phyloP scores from a whole-genome alignment of 768 basidiomycete genomes.

The Hericium erinaceus region DNA sequence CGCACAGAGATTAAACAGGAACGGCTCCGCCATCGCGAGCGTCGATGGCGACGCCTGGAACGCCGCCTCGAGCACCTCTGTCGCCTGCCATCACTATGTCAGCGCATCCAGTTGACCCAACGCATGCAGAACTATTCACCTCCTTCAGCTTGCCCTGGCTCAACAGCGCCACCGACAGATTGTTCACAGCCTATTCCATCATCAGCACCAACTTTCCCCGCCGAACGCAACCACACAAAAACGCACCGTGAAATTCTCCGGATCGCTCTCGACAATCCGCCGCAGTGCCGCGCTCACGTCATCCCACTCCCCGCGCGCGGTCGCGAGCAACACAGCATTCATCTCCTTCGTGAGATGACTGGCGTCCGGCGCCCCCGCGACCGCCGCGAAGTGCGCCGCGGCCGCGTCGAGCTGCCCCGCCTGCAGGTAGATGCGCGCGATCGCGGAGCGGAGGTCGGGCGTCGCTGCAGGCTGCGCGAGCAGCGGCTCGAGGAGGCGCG shows the following conservation, averaged over 20 bases:
- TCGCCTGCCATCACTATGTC: conserved; percentile 36
- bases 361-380: conserved; percentile 35
- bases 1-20: conserved; percentile 79
- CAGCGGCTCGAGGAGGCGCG: conserved; percentile 58
- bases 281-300: conserved; percentile 37
- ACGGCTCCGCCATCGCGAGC: conserved; percentile 71
- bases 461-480: conserved; percentile 33
- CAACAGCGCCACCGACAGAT: conserved; percentile 62
- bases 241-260: conserved; percentile 52
- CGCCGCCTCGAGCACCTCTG: conserved; percentile 56
- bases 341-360: conserved; percentile 35
- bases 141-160: conserved; percentile 66
- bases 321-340: conserved; percentile 59
- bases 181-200: conserved; percentile 50
- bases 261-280: conserved; percentile 38
- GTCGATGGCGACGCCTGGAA: conserved; percentile 57
- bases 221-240: not conserved
- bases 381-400: conserved; percentile 44
- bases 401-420: conserved; percentile 57
- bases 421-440: conserved; percentile 70
- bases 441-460: conserved; percentile 53
- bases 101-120: not conserved
- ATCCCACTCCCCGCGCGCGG: conserved; percentile 65
- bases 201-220: too few species aligned
- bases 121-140: conserved; percentile 26